Evolutionary conservation across 169 alveolate species (phyloP).

Genomic region (Perkinsus marinus): DNA sequence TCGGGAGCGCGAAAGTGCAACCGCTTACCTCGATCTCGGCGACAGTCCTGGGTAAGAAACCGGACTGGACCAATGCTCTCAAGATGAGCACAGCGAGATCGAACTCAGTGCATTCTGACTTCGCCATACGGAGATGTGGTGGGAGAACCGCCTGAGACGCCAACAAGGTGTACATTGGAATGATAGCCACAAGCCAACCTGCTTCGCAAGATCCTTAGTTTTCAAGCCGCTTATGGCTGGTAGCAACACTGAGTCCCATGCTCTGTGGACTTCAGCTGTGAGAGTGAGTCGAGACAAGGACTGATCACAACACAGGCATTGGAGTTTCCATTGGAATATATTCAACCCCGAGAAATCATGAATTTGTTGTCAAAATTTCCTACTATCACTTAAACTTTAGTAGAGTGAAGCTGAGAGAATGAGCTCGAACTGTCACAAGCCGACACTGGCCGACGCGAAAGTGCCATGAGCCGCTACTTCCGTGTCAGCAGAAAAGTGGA

Average conservation of each 20-base stretch:
- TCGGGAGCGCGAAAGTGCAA: not conserved
- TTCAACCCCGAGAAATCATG: no score
- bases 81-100: not conserved
- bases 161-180: no score
- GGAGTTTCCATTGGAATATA: no score
- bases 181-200: not conserved
- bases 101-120: not conserved
- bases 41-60: not conserved
- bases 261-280: not conserved
- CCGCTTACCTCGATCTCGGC: not conserved
- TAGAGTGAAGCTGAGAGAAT: no score
- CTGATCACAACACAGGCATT: not conserved
- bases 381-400: no score
- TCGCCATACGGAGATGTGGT: not conserved
- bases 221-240: not conserved
- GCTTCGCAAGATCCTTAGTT: not conserved
- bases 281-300: not conserved
- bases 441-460: no score
- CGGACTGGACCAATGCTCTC: not conserved
- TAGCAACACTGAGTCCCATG: not conserved
- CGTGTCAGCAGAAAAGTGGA: no score
- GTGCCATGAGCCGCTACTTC: no score
- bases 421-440: no score
- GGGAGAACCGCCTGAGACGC: not conserved
- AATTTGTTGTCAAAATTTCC: no score